A percentile compares a stretch with the other conserved stretches of the same genome.
These are phyloP conservation scores for Thalassiosira profunda DNA, from an alignment of 108 stramenopile species.

Conservation along the genomic window DNA sequence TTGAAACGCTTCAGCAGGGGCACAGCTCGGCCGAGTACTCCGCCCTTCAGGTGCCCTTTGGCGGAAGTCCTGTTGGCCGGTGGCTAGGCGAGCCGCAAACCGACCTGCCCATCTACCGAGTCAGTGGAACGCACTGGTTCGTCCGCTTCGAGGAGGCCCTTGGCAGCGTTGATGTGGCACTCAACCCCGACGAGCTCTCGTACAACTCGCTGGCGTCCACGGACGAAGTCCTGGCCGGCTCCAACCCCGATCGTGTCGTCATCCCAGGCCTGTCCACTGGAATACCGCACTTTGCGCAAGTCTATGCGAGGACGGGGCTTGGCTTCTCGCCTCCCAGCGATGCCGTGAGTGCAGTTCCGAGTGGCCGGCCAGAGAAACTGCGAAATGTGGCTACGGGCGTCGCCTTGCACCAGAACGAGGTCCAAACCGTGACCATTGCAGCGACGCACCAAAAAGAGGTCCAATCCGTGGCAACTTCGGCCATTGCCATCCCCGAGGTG, in stretches of 20 bases:
- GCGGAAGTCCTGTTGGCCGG: constrained; percentile 1
- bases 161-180: constrained; percentile 41
- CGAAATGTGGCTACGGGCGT: constrained; percentile 32
- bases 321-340: constrained; percentile 55
- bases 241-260: constrained; percentile 46
- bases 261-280: constrained; percentile 53
- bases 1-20: constrained; percentile 22
- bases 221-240: constrained; percentile 24
- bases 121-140: constrained; percentile 59
- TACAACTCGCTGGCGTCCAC: constrained; percentile 13
- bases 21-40: constrained; percentile 15
- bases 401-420: constrained; percentile 70
- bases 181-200: constrained; percentile 15
- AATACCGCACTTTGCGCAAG: constrained; percentile 59
- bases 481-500: constrained; percentile 67
- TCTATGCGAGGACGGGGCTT: constrained; percentile 37
- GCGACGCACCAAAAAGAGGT: constrained; percentile 77
- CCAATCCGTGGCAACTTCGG: constrained; percentile 67
- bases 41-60: constrained; percentile 33
- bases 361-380: constrained; percentile 46
- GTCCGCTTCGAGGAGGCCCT: constrained; percentile 59
- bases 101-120: constrained; percentile 54
- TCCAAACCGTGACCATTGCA: constrained; percentile 68
- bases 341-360: constrained; percentile 45
- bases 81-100: constrained; percentile 39